phyloP scores from a whole-genome alignment of 2,329 filamentous ascomycete species.

The Phialophora chinensis region DNA sequence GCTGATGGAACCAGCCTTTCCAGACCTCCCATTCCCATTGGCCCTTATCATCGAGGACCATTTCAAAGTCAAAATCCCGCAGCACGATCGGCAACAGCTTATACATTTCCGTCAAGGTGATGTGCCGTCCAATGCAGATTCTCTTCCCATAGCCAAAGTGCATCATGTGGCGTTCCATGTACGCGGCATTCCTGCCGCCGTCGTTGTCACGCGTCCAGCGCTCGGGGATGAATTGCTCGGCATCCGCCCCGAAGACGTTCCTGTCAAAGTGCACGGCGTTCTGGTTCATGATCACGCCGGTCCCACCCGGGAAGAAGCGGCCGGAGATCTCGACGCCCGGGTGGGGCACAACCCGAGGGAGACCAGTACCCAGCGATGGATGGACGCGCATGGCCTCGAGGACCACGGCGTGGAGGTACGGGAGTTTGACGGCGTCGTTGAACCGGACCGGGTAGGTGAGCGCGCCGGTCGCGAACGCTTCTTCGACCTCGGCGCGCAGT shows the following conservation, averaged over 20 bases:
- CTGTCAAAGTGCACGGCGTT: constrained; percentile 49
- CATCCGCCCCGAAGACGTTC: constrained; percentile 53
- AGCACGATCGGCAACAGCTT: constrained; percentile 39
- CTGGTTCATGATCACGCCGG: constrained; percentile 46
- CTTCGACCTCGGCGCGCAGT: constrained; percentile 51
- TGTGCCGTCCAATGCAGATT: constrained; percentile 40
- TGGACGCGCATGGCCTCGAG: constrained; percentile 60
- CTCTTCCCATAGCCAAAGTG: constrained; percentile 34
- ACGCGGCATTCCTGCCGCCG: constrained; percentile 25
- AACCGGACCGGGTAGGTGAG: constrained; percentile 29
- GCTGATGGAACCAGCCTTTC: constrained; percentile 33
- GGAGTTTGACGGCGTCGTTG: constrained; percentile 35
- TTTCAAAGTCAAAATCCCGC: constrained; percentile 29
- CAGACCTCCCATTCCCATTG: constrained; percentile 26
- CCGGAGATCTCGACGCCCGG: constrained; percentile 46
- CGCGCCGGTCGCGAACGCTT: constrained; percentile 44
- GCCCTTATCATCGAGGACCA: constrained; percentile 15
- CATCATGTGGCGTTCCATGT: constrained; percentile 36
- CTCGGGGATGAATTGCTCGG: constrained; percentile 54
- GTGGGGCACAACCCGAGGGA: constrained; percentile 58
- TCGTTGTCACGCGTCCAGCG: constrained; percentile 48
- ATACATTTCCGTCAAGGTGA: constrained; percentile 39
- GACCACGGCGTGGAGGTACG: constrained; percentile 59
- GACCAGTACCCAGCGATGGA: constrained; percentile 55
- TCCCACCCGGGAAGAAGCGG: constrained; percentile 46